These are phyloP conservation scores for Streptanthus diversifolius DNA, from an alignment of 345 rosid species.

Conservation along the genomic window DNA sequence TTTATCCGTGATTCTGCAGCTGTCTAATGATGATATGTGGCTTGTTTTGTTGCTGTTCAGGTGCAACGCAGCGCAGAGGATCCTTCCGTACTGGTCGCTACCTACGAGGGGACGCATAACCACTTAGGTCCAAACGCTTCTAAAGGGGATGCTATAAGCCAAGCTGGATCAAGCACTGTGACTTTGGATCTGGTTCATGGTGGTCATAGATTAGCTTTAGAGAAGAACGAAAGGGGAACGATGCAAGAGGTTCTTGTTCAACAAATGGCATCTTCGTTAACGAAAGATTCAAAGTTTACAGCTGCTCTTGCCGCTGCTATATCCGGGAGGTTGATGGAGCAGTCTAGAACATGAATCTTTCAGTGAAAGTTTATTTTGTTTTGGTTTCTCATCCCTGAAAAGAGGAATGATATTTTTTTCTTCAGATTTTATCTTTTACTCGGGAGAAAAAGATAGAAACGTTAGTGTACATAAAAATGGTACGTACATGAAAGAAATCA, in stretches of 20 bases:
- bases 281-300: constrained; percentile 71
- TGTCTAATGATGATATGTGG: constrained; percentile 8
- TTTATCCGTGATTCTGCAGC: neutral
- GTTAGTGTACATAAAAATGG: constrained; percentile 20
- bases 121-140: constrained; percentile 38
- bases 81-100: constrained; percentile 64
- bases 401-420: neutral
- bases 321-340: constrained; percentile 58
- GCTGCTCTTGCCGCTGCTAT: constrained; percentile 77
- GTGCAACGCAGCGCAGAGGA: constrained; percentile 88
- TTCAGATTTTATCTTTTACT: neutral
- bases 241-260: constrained; percentile 56
- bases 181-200: constrained; percentile 38
- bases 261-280: constrained; percentile 76
- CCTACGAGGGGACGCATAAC: constrained; percentile 90
- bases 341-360: constrained; percentile 28
- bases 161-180: constrained; percentile 22
- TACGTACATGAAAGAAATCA: neutral
- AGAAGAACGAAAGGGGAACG: constrained; percentile 36
- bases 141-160: constrained; percentile 38
- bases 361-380: neutral
- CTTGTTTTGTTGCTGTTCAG: constrained; percentile 32
- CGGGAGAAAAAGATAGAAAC: constrained; percentile 14
- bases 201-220: constrained; percentile 22
- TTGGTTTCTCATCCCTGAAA: constrained; percentile 1